Conservation (phyloP, 179 eudicot genomes). For the Spinacia oleracea region DNA sequence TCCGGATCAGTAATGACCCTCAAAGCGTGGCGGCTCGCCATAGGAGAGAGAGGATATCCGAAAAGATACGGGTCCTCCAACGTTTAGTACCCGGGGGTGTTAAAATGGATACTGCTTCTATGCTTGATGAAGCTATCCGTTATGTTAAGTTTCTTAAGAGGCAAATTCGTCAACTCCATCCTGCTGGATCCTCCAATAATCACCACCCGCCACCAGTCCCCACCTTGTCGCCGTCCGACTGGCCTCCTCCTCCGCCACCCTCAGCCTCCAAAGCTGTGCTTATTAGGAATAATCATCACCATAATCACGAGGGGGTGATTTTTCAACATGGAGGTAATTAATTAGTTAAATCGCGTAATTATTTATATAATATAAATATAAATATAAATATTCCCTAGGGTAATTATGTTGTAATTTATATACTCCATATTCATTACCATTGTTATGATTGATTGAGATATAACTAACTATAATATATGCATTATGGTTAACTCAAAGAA, state of each 20-base stretch:
- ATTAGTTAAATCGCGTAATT: background rate
- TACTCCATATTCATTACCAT: background rate
- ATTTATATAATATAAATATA: background rate
- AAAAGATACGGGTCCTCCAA: conserved; percentile 54
- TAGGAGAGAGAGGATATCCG: conserved; percentile 51
- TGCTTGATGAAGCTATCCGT: conserved; percentile 55
- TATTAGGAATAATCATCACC: conserved; percentile 2
- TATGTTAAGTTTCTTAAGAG: conserved; percentile 56
- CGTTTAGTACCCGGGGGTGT: conserved; percentile 55
- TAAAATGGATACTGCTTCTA: conserved; percentile 61
- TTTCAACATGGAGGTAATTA: conserved; percentile 36
- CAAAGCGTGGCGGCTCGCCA: conserved; percentile 58
- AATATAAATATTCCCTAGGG: background rate
- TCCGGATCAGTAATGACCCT: conserved; percentile 48
- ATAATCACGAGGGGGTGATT: conserved; percentile 18
- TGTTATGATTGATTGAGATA: background rate
- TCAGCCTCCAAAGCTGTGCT: conserved; percentile 10
- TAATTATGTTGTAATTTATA: background rate
- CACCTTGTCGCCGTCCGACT: conserved; percentile 4
- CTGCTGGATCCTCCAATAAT: conserved; percentile 10
- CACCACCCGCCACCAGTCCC: conserved; percentile 22
- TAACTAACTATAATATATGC: background rate
- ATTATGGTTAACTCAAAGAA: background rate
- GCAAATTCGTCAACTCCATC: conserved; percentile 42
- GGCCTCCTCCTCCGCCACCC: conserved; percentile 1